A percentile compares a stretch with the other conserved stretches of the same genome.
Conservation (phyloP, 805 yeast species). For the Saccharomycopsis vini region DNA sequence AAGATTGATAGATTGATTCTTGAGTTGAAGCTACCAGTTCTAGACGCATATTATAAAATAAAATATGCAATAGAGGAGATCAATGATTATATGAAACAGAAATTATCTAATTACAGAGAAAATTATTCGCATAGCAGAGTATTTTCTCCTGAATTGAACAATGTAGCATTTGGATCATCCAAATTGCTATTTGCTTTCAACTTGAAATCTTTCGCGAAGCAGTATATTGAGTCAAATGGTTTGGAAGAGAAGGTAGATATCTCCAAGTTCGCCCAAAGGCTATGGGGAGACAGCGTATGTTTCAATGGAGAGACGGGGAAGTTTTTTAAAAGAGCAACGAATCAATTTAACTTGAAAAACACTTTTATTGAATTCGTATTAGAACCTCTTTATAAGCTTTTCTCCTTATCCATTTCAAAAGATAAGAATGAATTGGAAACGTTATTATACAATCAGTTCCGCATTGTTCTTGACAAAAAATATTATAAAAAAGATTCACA, state of each 20-base stretch:
- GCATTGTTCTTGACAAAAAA: conserved; percentile 33
- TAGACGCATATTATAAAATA: conserved; percentile 65
- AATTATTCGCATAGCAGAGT: conserved; percentile 23
- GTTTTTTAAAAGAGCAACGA: conserved; percentile 30
- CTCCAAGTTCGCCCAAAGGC: conserved; percentile 38
- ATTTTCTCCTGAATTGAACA: conserved; percentile 54
- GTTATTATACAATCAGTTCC: conserved; percentile 41
- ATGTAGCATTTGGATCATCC: conserved; percentile 71
- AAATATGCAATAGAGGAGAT: conserved; percentile 51
- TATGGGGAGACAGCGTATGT: conserved; percentile 70
- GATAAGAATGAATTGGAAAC: conserved; percentile 35
- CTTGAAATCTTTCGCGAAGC: conserved; percentile 50
- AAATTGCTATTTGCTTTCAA: conserved; percentile 56
- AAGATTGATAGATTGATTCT: conserved; percentile 80
- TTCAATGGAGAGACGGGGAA: conserved; percentile 35
- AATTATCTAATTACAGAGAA: conserved; percentile 24
- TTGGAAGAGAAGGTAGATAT: conserved; percentile 20
- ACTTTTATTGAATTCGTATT: conserved; percentile 60
- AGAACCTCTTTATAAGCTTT: conserved; percentile 72
- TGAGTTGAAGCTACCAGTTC: conserved; percentile 68
- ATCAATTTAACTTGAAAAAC: conserved; percentile 23
- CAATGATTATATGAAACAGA: conserved; percentile 39
- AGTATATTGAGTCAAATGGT: conserved; percentile 30
- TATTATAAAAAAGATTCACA: conserved; percentile 46
- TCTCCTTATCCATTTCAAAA: conserved; percentile 49